Conservation (phyloP, 805 yeast genomes). For the Suhomyces prunicola region DNA sequence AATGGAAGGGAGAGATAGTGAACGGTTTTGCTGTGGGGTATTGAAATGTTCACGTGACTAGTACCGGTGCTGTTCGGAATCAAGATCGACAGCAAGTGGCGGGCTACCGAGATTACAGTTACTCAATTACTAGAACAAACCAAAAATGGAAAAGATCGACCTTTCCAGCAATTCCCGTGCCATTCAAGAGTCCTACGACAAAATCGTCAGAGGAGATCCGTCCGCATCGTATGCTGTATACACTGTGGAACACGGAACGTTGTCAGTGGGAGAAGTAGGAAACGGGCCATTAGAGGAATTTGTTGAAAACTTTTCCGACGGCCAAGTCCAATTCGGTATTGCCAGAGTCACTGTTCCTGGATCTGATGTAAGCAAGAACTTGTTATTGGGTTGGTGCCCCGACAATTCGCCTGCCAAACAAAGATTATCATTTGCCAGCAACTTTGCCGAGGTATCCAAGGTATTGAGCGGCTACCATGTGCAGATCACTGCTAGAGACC, state of each 20-base stretch:
- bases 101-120: neutral
- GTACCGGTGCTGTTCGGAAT: neutral
- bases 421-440: constrained; percentile 71
- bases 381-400: constrained; percentile 95
- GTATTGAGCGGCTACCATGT: constrained; percentile 84
- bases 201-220: constrained; percentile 75
- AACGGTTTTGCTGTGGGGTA: too few species aligned
- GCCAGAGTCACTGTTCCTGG: constrained; percentile 86
- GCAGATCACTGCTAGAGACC: constrained; percentile 93
- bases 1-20: too few species aligned
- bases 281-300: constrained; percentile 72
- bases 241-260: constrained; percentile 61
- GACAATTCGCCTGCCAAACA: constrained; percentile 85
- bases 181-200: constrained; percentile 71
- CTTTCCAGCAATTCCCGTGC: constrained; percentile 69
- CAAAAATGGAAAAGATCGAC: constrained; percentile 52
- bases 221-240: constrained; percentile 73
- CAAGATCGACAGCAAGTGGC: neutral
- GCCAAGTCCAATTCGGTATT: constrained; percentile 86
- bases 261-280: constrained; percentile 51
- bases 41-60: too few species aligned
- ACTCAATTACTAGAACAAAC: neutral
- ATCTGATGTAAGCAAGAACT: constrained; percentile 81
- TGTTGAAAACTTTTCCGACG: constrained; percentile 77
- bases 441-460: constrained; percentile 71